Evolutionary conservation across 1,284 basidiomycete species (phyloP), one percentile per base, ranked within the genome.

Genomic region (Microbotryum silenes-acaulis): DNA sequence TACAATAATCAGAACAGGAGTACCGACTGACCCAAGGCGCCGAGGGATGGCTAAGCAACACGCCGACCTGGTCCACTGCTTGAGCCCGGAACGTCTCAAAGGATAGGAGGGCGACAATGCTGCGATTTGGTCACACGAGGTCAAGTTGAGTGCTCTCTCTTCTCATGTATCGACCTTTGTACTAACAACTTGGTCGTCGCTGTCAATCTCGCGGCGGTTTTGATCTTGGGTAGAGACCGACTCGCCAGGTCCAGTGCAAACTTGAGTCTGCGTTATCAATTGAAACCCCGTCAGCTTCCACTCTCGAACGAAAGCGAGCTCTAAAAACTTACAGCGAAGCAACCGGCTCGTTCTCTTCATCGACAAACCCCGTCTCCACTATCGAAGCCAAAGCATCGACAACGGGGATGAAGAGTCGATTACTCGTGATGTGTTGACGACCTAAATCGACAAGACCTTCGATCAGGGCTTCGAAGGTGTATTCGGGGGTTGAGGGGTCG

Each of bases 101-200:
- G 10, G 80, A 75, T 55, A 89, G 75, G 58, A 89, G 78, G 69
- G 85, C 82, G 50, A 84, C 79, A 31, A 83, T 78, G 57, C 88
- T 89, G 61, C 45, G 27, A 42, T 8, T 5, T 7, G 31, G 59
- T 48, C 14, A 45, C 51, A 23, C 50, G 21, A 29, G 53, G 60
- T n/a, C 16, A n/a, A 9, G 16, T 14, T 14, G 37, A 46, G 1
- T 1, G 21, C 47, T 10, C 46, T 46, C 46, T 25, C 42, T 37
- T 12, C 10, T 33, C n/a, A n/a, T 29, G 16, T 42, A 46, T 21
- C 42, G 42, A 47, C 25, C 6, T 27, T 9, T 53, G 10, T 27
- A 73, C 81, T 69, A 70, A 92, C 91, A 88, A 82, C 76, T 85
- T 87, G 86, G 91, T 88, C 2, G 84, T 83, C 63, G 85, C 83